A percentile compares a stretch with the other conserved stretches of the same genome.
Conservation (phyloP, 768 basidiomycete species). For the Boletus patriciae region DNA sequence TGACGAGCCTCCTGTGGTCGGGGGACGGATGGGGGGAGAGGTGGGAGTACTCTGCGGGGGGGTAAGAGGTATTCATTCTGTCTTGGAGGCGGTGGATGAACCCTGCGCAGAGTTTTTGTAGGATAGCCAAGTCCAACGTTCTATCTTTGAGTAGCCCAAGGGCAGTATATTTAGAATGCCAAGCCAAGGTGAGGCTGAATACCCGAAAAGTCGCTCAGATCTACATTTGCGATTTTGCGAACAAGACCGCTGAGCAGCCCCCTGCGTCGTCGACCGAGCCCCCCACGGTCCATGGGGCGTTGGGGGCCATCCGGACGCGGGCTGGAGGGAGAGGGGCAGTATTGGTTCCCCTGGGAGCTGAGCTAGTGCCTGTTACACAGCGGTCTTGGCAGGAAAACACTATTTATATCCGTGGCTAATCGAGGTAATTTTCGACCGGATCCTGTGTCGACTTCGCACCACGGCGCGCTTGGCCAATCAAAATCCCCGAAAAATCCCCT, state of each 20-base stretch:
- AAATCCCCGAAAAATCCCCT: constrained; percentile 9
- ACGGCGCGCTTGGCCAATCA: constrained; percentile 27
- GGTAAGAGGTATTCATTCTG: constrained; percentile 31
- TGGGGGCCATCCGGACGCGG: not conserved
- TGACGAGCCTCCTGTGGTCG: constrained; percentile 37
- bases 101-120: constrained; percentile 38
- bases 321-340: not conserved
- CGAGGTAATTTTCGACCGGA: constrained; percentile 24
- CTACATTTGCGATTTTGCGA: constrained; percentile 20
- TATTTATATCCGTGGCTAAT: constrained; percentile 31
- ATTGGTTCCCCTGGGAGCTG: constrained; percentile 19
- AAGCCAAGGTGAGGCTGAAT: constrained; percentile 42
- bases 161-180: constrained; percentile 44
- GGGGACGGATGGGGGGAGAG: constrained; percentile 14
- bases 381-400: constrained; percentile 30
- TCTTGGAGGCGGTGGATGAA: constrained; percentile 14
- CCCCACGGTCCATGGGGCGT: not conserved
- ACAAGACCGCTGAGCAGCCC: no score
- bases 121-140: constrained; percentile 44
- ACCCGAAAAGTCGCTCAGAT: constrained; percentile 25
- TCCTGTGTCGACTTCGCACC: constrained; percentile 11
- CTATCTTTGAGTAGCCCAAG: constrained; percentile 45
- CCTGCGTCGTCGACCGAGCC: not conserved
- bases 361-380: constrained; percentile 32
- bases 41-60: constrained; percentile 18